phyloP scores from a whole-genome alignment of 2,329 filamentous ascomycete genomes.

The Chaetomium globosum region DNA sequence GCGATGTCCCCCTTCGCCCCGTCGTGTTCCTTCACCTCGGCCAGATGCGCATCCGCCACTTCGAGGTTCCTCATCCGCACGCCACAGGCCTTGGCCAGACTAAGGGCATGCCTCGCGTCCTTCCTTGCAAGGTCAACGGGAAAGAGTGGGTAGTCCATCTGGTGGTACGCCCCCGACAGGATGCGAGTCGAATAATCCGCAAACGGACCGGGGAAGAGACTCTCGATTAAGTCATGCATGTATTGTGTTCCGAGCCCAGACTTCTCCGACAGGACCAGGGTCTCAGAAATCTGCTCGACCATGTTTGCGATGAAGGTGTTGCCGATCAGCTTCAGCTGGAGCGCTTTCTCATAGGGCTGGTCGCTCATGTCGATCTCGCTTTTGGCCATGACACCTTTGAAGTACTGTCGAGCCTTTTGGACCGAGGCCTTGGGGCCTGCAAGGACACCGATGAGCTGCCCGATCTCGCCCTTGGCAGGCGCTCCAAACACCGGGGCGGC shows the following conservation, averaged over 20 bases:
- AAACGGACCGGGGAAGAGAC: slow-evolving; percentile 75
- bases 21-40: slow-evolving; percentile 65
- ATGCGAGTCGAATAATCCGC: slow-evolving; percentile 75
- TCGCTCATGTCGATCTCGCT: slow-evolving; percentile 70
- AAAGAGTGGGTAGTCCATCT: slow-evolving; percentile 77
- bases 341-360: slow-evolving; percentile 68
- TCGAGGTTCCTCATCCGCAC: slow-evolving; percentile 66
- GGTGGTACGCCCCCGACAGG: slow-evolving; percentile 74
- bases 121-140: slow-evolving; percentile 80
- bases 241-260: slow-evolving; percentile 71
- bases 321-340: slow-evolving; percentile 77
- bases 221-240: slow-evolving; percentile 70
- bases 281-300: slow-evolving; percentile 77
- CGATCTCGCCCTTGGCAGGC: slow-evolving; percentile 69
- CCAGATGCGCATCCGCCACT: slow-evolving; percentile 69
- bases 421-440: slow-evolving; percentile 66
- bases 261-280: slow-evolving; percentile 78
- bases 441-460: slow-evolving; percentile 71
- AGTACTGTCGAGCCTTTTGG: slow-evolving; percentile 68
- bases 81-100: slow-evolving; percentile 65
- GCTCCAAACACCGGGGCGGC: slow-evolving; percentile 72
- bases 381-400: slow-evolving; percentile 70
- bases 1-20: slow-evolving; percentile 77
- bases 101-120: slow-evolving; percentile 74
- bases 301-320: slow-evolving; percentile 87